Percentiles rank a stretch among this genome's conserved stretches.
phyloP scores from a whole-genome alignment of 1,139 yeast genomes.

The Sugiyamaella novakii region DNA sequence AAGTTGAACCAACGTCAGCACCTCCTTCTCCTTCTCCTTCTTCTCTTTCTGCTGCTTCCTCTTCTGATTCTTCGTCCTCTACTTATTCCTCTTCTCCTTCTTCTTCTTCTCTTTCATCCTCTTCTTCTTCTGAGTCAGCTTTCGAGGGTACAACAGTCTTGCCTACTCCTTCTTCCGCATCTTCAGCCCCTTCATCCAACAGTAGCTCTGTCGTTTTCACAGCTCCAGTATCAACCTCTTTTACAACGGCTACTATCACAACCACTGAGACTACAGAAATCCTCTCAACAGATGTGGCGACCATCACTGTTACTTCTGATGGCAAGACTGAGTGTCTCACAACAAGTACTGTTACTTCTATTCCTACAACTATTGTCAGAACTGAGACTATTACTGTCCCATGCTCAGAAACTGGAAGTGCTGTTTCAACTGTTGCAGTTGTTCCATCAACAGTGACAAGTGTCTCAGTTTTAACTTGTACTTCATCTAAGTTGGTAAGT shows the following conservation, averaged over 20 bases:
- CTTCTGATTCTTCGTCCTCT: background rate
- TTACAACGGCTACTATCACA: background rate
- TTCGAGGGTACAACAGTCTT: background rate
- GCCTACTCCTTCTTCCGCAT: background rate
- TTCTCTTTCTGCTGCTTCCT: background rate
- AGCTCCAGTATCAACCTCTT: background rate
- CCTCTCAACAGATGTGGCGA: background rate
- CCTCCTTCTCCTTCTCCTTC: background rate
- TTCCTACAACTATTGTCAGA: slow-evolving; percentile 3
- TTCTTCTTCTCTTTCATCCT: background rate
- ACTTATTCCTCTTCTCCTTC: background rate
- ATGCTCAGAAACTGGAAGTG: background rate
- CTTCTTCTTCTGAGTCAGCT: too few species aligned
- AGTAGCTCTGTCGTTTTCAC: background rate
- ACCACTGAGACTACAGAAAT: slow-evolving; percentile 2
- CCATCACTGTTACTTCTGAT: slow-evolving; percentile 1
- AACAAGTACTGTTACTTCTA: background rate
- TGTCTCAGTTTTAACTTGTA: background rate
- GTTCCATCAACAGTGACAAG: background rate
- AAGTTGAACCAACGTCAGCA: background rate
- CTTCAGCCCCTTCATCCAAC: background rate
- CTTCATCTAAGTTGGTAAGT: too few species aligned
- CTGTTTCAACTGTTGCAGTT: background rate
- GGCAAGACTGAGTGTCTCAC: background rate
- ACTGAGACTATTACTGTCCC: slow-evolving; percentile 7